Conservation (phyloP, 257 asterid species). For the Solanum peruvianum region DNA sequence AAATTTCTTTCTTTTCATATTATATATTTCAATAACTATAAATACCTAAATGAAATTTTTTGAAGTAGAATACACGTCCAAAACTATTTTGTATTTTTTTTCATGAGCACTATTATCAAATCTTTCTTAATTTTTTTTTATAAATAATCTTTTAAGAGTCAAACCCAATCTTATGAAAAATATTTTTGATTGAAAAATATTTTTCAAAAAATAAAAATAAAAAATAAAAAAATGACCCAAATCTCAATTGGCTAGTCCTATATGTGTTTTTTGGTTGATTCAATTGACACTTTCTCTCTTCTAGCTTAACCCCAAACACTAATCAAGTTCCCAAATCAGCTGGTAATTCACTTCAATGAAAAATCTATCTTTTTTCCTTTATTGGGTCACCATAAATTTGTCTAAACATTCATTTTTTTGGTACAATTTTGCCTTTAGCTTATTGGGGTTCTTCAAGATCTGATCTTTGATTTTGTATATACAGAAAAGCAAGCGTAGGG, state of each 20-base stretch:
- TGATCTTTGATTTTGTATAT: not conserved
- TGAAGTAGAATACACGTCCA: not conserved
- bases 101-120: not conserved
- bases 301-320: not conserved
- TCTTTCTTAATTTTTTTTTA: too few species aligned
- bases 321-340: not conserved
- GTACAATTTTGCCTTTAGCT: not conserved
- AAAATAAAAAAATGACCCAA: not conserved
- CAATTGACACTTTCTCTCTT: not conserved
- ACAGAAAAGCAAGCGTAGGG: slow-evolving; percentile 21
- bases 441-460: not conserved
- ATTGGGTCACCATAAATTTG: not conserved
- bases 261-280: not conserved
- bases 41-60: not conserved
- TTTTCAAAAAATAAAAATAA: too few species aligned
- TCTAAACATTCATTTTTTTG: not conserved
- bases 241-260: not conserved
- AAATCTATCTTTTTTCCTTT: not conserved
- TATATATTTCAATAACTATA: not conserved
- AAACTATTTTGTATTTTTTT: not conserved
- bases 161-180: not conserved
- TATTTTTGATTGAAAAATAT: not conserved
- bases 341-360: not conserved
- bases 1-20: too few species aligned
- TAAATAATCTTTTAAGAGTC: not conserved